These are phyloP conservation scores for Yamadazyma aaseri DNA, from an alignment of 1,139 yeast species.

Conservation along the genomic window DNA sequence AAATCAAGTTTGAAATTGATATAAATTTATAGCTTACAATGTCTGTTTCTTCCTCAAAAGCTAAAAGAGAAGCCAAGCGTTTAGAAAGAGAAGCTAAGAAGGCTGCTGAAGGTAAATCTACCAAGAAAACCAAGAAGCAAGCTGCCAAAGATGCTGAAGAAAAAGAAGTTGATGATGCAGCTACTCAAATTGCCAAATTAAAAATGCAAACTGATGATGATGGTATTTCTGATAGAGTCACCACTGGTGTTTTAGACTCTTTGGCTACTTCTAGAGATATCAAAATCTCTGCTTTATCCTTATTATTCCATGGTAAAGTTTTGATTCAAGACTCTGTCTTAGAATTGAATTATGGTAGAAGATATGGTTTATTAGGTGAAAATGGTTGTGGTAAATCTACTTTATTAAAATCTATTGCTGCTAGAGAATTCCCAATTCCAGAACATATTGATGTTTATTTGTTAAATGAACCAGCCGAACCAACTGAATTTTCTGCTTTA, in stretches of 20 bases:
- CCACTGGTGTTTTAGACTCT: conserved; percentile 94
- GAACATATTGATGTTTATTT: conserved; percentile 87
- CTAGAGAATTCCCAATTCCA: conserved; percentile 95
- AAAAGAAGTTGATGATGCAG: conserved; percentile 60
- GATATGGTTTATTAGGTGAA: conserved; percentile 95
- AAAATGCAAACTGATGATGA: conserved; percentile 91
- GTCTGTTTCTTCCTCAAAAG: conserved; percentile 86
- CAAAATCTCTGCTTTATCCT: conserved; percentile 84
- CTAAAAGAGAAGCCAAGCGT: conserved; percentile 91
- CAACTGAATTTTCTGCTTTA: conserved; percentile 86
- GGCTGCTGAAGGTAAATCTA: conserved; percentile 71
- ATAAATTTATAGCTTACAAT: conserved; percentile 18
- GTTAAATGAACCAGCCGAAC: conserved; percentile 96
- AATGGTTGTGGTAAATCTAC: conserved; percentile 99
- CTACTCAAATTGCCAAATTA: conserved; percentile 78
- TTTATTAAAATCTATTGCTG: conserved; percentile 86
- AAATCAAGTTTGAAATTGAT: not conserved
- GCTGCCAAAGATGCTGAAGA: conserved; percentile 58
- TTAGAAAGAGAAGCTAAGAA: conserved; percentile 61
- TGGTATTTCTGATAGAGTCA: conserved; percentile 95
- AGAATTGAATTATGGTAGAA: conserved; percentile 95
- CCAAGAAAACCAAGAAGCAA: conserved; percentile 60
- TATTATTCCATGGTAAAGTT: conserved; percentile 97
- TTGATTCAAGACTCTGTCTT: conserved; percentile 86
- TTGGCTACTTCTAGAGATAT: conserved; percentile 90